Base-by-base conservation (phyloP, 768 basidiomycete species). In the Dendrothele bispora region DNA sequence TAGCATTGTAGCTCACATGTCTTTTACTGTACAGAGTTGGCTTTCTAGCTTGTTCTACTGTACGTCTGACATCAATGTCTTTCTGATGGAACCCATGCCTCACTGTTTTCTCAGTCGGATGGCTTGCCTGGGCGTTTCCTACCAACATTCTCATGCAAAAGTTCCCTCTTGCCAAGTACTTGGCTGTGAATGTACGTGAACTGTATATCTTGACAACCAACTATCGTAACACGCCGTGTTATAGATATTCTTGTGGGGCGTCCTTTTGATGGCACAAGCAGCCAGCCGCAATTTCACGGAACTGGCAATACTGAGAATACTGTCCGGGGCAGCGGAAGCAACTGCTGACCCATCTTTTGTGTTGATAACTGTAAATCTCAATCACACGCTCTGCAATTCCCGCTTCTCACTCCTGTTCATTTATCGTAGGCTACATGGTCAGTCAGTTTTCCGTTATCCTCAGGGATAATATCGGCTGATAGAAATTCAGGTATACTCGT, bases 131-230 rank as follows among this genome's bases (percentile, higher is more conserved):
- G 72, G 72, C 71, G 1, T 59, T 74, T 20, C 72, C 73, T 0
- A 67, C 69, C 8, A 73, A 73, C 48, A 24, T 73, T 28, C 52
- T 72, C 39, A 68, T 74, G 64, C 71, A 72, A 46, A 57, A 62
- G 27, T 65, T 60, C 22, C 70, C 70, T 7, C 60, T 68, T 2
- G 68, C 63, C 20, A 68, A 67, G 25, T 73, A 73, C 46, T 61
- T 73, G 14, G 66, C 67, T 3, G 52, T 60, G 49, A 73, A 73
- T 50, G 70, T 71, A 54, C 46, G 54, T n/a, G n/a, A n/a, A n/a
- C n/a, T 49, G 22, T 42, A 17, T 12, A n/a, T 37, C 26, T 15
- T 26, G 7, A 3, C n/a, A n/a, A 24, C 22, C 15, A 30, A 36
- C n/a, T 36, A 14, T 30, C 11, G 18, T 46, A 12, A n/a, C 25